These are phyloP conservation scores for Aegilops sharonensis DNA, from an alignment of 176 grass and related monocot species.

Conservation along the genomic window DNA sequence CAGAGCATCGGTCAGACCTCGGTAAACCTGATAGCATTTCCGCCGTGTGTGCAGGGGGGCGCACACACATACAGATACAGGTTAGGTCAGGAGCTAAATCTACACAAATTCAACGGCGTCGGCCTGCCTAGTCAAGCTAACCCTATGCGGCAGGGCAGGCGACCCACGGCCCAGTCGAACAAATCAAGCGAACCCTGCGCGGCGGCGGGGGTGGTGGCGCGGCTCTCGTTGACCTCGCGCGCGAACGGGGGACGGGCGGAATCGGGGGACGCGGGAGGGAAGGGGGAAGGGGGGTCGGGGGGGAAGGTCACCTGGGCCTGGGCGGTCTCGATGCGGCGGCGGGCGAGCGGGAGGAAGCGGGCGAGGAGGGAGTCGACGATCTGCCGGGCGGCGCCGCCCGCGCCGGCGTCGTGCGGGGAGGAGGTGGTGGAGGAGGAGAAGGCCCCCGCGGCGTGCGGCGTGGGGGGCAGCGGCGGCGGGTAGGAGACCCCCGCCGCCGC, in stretches of 20 bases:
- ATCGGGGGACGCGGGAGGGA: neutral
- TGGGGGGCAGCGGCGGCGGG: slow-evolving; percentile 43
- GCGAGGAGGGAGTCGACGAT: slow-evolving; percentile 98
- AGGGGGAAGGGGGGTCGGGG: neutral
- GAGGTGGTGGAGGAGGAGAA: neutral
- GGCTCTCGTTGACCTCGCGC: neutral
- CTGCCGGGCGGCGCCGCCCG: slow-evolving; percentile 85
- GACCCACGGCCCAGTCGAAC: neutral
- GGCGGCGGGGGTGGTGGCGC: neutral
- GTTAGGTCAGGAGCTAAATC: neutral
- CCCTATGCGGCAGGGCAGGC: neutral
- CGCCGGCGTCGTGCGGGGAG: slow-evolving; percentile 45
- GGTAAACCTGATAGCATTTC: neutral
- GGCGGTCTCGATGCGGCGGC: slow-evolving; percentile 98
- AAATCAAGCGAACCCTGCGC: neutral
- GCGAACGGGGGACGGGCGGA: neutral
- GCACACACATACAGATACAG: no score
- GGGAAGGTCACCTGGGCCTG: slow-evolving; percentile 72
- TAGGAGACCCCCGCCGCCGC: slow-evolving; percentile 42
- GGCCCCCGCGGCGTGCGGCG: slow-evolving; percentile 16
- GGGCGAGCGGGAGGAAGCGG: slow-evolving; percentile 90
- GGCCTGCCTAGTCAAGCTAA: neutral
- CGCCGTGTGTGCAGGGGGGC: neutral
- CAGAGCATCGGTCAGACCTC: neutral
- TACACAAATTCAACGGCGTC: neutral